phyloP scores from a whole-genome alignment of 2,329 filamentous ascomycete genomes.

The Pseudogymnoascus sp. region DNA sequence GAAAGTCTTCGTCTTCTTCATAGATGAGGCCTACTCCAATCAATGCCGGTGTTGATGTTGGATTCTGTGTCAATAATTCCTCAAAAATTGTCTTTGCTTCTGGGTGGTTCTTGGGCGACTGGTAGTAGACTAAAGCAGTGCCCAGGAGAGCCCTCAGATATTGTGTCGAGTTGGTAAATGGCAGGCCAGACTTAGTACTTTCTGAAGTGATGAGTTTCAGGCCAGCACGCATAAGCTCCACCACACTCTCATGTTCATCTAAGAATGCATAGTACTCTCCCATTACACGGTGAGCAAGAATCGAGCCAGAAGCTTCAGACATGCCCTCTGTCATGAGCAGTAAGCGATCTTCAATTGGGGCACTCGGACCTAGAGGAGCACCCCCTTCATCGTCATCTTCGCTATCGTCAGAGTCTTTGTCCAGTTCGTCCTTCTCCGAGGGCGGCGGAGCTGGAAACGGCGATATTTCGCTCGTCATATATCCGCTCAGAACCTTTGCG shows the following conservation, averaged over 20 bases:
- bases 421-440: constrained; percentile 27
- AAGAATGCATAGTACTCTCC: constrained; percentile 76
- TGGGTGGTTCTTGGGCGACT: constrained; percentile 80
- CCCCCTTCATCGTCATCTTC: constrained; percentile 48
- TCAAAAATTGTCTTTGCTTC: constrained; percentile 87
- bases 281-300: constrained; percentile 77
- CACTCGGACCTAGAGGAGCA: constrained; percentile 46
- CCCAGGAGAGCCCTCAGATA: constrained; percentile 71
- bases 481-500: constrained; percentile 74
- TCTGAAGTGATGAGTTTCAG: constrained; percentile 54
- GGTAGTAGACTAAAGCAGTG: constrained; percentile 84
- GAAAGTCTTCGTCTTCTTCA: constrained; percentile 87
- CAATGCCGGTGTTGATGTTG: constrained; percentile 70
- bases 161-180: constrained; percentile 64
- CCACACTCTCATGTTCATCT: constrained; percentile 77
- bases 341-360: constrained; percentile 72
- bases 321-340: constrained; percentile 74
- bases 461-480: constrained; percentile 74
- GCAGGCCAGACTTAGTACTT: constrained; percentile 59
- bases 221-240: constrained; percentile 73
- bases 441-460: constrained; percentile 56
- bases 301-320: constrained; percentile 55
- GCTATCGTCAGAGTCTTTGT: constrained; percentile 42
- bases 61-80: constrained; percentile 67
- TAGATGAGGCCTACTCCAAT: constrained; percentile 88